Conservation (phyloP, 2,329 filamentous ascomycete genomes). For the Colletotrichum horii region DNA sequence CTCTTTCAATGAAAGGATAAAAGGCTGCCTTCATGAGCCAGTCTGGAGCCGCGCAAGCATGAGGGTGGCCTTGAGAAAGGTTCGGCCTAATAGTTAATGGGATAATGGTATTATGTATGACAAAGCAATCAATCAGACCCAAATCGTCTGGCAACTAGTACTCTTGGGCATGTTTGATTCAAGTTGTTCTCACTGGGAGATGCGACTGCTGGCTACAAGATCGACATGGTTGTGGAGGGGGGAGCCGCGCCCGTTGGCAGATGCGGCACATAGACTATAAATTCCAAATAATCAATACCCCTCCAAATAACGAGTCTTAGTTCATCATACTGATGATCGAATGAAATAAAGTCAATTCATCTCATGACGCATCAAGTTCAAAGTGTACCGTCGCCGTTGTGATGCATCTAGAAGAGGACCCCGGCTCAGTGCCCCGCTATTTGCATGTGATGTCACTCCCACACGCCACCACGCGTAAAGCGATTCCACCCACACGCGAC, state of each 20-base stretch:
- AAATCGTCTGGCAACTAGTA: rapidly evolving
- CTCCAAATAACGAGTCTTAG: background rate
- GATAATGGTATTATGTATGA: background rate
- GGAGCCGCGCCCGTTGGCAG: background rate
- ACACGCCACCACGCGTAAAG: slow-evolving; percentile 16
- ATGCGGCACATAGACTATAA: background rate
- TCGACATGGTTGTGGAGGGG: background rate
- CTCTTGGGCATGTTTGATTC: background rate
- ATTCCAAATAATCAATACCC: background rate
- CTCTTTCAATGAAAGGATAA: background rate
- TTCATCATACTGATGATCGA: background rate
- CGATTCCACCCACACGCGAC: slow-evolving; percentile 13
- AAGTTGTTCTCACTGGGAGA: background rate
- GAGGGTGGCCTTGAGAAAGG: background rate
- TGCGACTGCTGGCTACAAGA: background rate
- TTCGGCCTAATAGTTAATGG: background rate
- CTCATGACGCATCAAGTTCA: background rate
- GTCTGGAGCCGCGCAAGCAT: background rate
- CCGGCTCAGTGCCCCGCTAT: background rate
- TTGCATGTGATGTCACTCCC: slow-evolving; percentile 15
- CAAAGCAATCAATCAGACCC: background rate
- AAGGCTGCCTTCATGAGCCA: background rate
- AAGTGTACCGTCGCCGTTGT: background rate
- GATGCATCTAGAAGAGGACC: background rate
- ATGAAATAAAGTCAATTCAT: background rate